Base-by-base conservation (phyloP, 2,329 filamentous ascomycete species). In the Paracorniculantispora psalliotae region DNA sequence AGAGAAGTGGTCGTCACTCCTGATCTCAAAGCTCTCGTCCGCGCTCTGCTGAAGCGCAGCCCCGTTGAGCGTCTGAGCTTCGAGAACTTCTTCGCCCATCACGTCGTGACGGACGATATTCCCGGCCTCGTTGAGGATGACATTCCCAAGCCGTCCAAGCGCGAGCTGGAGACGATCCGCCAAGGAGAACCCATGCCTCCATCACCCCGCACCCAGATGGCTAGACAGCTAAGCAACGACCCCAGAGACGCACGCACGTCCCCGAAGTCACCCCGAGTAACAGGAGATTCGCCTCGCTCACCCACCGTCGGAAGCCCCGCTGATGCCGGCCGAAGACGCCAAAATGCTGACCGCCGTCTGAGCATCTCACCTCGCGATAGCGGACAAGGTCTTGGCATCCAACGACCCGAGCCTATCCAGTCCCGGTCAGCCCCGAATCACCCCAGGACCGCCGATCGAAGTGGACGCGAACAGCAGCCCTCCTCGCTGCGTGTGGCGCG, bases 51-150 rank as follows among this genome's bases (percentile, higher is more conserved):
- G 63, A 97, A 93, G 77, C 86, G 90, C 60, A 93, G 87, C 61
- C 91, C 94, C 0, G 85, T 90, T 5, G 91, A 96, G 71, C 83
- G 94, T 60, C 82, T 96, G 71, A 89, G 85, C 59, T 97, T 97
- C 66, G 86, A 91, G 54, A 85, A 88, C 63, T 94, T 97, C 71
- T 97, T 97, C 73, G 78, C 77, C 17, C 87, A 93, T 68, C 75
- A 81, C 30, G 86, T 94, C 30, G 84, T 96, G 55, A 84, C 82
- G 13, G 82, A 81, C 21, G 82, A 87, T 3, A 97, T 97, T 66
- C 91, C 92, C 0, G 90, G 88, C 6, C 77, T 96, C 30, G 86
- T 92, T 7, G 88, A 87, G 44, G 91, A 96, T 67, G 92, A 96
- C 69, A 63, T 86, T 23, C 82, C 82, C 1, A 76, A 70, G 59